These are phyloP conservation scores for Trichoderma atrobrunneum DNA, from an alignment of 2,329 filamentous ascomycete genomes.

Conservation along the genomic window DNA sequence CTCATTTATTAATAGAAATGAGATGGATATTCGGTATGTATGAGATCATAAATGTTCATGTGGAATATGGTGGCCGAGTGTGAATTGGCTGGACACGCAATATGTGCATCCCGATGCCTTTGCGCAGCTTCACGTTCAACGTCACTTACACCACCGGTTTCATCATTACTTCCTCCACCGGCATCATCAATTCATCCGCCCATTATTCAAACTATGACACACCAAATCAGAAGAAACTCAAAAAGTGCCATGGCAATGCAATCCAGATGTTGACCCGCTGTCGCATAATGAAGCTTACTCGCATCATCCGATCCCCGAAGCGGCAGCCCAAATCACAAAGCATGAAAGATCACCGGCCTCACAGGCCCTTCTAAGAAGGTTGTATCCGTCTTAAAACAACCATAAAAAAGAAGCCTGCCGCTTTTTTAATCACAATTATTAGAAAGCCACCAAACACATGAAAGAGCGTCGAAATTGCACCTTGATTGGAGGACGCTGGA, in stretches of 20 bases:
- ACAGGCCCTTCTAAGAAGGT: background rate
- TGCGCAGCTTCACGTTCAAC: background rate
- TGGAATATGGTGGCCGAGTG: background rate
- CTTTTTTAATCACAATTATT: background rate
- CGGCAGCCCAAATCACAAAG: background rate
- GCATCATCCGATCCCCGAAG: background rate
- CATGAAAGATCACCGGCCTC: background rate
- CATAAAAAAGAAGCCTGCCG: background rate
- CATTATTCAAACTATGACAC: background rate
- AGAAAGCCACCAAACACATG: background rate
- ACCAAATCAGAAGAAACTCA: background rate
- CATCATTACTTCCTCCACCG: background rate
- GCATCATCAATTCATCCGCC: background rate
- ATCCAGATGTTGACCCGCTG: background rate
- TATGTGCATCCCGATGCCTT: background rate
- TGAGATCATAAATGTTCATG: background rate
- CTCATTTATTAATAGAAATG: background rate
- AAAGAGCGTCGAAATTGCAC: background rate
- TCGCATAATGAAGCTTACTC: background rate
- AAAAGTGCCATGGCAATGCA: background rate
- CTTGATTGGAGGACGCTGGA: background rate
- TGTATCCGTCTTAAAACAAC: background rate
- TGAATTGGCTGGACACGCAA: background rate
- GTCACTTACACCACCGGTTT: background rate
- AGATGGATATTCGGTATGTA: background rate